Conservation (phyloP, 768 basidiomycete genomes). For the Suillus brevipes region DNA sequence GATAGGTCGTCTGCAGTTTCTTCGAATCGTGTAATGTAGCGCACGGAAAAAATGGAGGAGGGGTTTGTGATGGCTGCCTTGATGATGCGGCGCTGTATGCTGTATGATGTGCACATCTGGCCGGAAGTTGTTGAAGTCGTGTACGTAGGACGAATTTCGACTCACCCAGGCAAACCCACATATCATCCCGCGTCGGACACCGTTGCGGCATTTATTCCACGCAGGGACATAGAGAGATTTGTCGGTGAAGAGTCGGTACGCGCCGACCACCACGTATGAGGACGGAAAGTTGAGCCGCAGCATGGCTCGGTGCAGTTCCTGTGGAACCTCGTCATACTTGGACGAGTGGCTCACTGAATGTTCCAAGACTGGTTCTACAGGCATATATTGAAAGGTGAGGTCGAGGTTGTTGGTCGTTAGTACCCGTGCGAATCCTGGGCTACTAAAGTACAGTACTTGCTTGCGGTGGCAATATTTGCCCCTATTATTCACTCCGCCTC, state of each 20-base stretch:
- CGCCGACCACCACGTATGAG: conserved; percentile 81
- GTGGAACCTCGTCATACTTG: conserved; percentile 39
- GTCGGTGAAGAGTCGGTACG: conserved; percentile 81
- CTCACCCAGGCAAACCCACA: conserved; percentile 74
- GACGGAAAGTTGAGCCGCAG: conserved; percentile 75
- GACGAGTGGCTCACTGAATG: not conserved
- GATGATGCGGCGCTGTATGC: conserved; percentile 69
- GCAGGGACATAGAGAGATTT: conserved; percentile 65
- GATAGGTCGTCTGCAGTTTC: conserved; percentile 30
- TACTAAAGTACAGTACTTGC: too few relatives aligned
- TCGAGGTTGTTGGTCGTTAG: not conserved
- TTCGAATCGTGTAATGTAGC: conserved; percentile 27
- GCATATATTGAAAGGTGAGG: conserved; percentile 1
- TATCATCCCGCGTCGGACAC: conserved; percentile 61
- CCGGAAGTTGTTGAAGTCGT: not conserved
- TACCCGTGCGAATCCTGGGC: not conserved
- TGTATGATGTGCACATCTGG: conserved; percentile 67
- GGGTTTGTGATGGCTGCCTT: conserved; percentile 31
- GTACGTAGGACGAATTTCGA: conserved; percentile 5
- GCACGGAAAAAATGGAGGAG: conserved; percentile 28
- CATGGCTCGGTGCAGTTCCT: conserved; percentile 50
- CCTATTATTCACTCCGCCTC: too few relatives aligned
- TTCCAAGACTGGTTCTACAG: not conserved
- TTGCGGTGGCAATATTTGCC: too few relatives aligned
- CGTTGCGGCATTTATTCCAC: conserved; percentile 86